Evolutionary conservation across 228 moss, liverwort and hornwort species (phyloP).

Genomic region (Sphagnum fallax): DNA sequence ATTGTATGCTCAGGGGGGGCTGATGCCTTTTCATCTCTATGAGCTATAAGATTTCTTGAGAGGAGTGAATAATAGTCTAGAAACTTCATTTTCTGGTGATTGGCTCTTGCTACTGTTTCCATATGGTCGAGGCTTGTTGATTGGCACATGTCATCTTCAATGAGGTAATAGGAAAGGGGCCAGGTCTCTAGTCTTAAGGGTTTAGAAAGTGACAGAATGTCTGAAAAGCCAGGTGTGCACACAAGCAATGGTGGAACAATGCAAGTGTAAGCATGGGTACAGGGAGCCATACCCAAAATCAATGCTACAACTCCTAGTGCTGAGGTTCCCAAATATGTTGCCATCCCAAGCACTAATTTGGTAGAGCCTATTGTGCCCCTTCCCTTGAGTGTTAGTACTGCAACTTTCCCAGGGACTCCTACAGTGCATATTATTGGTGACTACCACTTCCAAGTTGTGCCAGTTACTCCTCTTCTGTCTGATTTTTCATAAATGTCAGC

Average conservation of each 20-base stretch:
- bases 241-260: slow-evolving; percentile 49
- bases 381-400: slow-evolving; percentile 74
- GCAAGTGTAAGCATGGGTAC: slow-evolving; percentile 88
- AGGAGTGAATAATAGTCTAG: no score
- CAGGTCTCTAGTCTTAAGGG: no score
- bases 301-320: slow-evolving; percentile 54
- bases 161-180: no score
- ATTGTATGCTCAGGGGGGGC: no score
- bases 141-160: no score
- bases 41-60: no score
- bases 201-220: no score
- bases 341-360: slow-evolving; percentile 32
- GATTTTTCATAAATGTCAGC: slow-evolving; percentile 86
- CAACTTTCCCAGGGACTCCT: slow-evolving; percentile 94
- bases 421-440: slow-evolving; percentile 88
- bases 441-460: slow-evolving; percentile 77
- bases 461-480: slow-evolving; percentile 94
- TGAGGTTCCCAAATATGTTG: slow-evolving; percentile 44
- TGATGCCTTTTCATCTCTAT: no score
- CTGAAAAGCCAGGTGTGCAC: slow-evolving; percentile 23
- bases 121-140: no score
- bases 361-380: slow-evolving; percentile 45
- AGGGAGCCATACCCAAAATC: slow-evolving; percentile 89
- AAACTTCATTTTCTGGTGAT: no score
- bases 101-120: no score